A percentile compares a stretch with the other conserved stretches of the same genome.
Evolutionary conservation across 2,329 filamentous ascomycete genomes (phyloP).

Genomic region (Neopestalotiopsis sp.): DNA sequence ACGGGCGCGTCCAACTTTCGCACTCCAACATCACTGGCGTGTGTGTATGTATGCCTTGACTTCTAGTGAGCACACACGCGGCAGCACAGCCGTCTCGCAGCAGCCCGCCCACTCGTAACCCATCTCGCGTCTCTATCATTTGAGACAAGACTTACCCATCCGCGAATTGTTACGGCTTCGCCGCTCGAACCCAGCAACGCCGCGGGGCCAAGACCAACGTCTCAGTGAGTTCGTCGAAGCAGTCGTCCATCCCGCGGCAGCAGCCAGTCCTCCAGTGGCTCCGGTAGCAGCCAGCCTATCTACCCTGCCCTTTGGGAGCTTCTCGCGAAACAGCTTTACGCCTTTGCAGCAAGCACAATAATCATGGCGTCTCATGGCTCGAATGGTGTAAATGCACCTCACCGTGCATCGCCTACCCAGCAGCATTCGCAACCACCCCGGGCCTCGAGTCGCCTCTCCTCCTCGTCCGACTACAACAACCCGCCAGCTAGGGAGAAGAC

Average conservation of each 20-base stretch:
- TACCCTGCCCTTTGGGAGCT: too few relatives aligned
- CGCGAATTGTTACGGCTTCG: slow-evolving; percentile 18
- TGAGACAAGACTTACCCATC: background rate
- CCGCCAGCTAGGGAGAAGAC: slow-evolving; percentile 39
- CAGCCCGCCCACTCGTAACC: too few relatives aligned
- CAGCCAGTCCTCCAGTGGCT: slow-evolving; percentile 17
- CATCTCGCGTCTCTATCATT: too few relatives aligned
- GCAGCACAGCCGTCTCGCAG: too few relatives aligned
- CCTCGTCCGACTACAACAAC: slow-evolving; percentile 38
- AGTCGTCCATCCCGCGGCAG: slow-evolving; percentile 20
- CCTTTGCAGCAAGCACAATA: slow-evolving; percentile 36
- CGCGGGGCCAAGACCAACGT: background rate
- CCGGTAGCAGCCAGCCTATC: too few relatives aligned
- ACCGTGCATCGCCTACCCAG: slow-evolving; percentile 35
- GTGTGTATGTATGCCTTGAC: too few relatives aligned
- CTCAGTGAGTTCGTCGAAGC: too few relatives aligned
- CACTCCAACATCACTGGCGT: slow-evolving; percentile 28
- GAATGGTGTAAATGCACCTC: slow-evolving; percentile 32
- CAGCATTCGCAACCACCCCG: slow-evolving; percentile 34
- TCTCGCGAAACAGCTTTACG: slow-evolving; percentile 30
- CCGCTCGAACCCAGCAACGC: background rate
- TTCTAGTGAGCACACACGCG: too few relatives aligned
- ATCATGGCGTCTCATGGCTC: slow-evolving; percentile 38
- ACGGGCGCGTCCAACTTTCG: slow-evolving; percentile 29
- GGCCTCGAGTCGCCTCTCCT: slow-evolving; percentile 32